Evolutionary conservation across 2,329 filamentous ascomycete genomes (phyloP), one percentile per base, ranked within the genome.

Genomic region (Beauveria pseudobassiana): DNA sequence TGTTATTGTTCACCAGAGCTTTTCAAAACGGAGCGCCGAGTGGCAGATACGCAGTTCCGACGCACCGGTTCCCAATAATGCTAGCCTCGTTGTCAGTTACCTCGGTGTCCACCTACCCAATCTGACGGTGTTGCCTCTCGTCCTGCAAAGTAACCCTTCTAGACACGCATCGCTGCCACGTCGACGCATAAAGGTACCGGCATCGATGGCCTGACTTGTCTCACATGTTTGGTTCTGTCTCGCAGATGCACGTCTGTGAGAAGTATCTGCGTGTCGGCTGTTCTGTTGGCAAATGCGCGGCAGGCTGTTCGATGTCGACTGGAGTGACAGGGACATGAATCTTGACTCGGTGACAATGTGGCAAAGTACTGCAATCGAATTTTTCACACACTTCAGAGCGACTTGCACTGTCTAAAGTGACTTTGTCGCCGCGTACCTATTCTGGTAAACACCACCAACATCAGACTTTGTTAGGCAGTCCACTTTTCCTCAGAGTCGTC

Each of bases 401-500:
- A 38, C 34, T 38, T 14, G 10, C 30, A 10, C 12, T 38, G 20
- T 12, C 5, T 6, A 9, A 20, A 9, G 34, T 22, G 22, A 54
- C 34, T 42, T 54, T 40, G 43, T n/a, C 43, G 14, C 22, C 34
- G 24, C 10, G 55, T 58, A 58, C 55, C 45, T 22, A 3, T 46
- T 56, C 28, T 22, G 20, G 28, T 20, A 40, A 58, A 57, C n/a
- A 26, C 1, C 10, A 22, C 42, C 43, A 59, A 16, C 30, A n/a
- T 51, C 48, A 52, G 49, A 59, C 48, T 59, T 52, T 52, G 34
- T 22, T 34, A 34, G 34, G 12, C 57, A 34, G 38, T 46, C 57
- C 57, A 59, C 57, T 59, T 59, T 59, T 59, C 24, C 26, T 30
- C 26, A 45, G 38, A 45, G 48, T 51, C 57, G 48, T 51, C 56